Conservation (phyloP, 345 rosid genomes). For the Citrus australasica region DNA sequence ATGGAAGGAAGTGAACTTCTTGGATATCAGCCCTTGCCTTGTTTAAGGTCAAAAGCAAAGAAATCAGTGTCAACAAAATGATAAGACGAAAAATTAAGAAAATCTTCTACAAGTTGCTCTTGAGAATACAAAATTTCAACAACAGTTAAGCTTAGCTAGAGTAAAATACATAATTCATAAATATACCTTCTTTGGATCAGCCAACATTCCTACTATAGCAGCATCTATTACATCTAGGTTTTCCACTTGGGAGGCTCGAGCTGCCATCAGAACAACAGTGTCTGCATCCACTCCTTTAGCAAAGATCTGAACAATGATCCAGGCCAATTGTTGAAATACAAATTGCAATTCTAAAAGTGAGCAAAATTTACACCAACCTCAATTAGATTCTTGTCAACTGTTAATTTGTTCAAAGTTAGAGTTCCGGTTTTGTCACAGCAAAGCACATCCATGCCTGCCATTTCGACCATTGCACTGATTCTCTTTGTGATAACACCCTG, state of each 20-base stretch:
- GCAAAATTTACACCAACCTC: no score
- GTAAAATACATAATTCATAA: not conserved
- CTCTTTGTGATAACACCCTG: slow-evolving; percentile 73
- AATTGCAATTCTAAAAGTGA: slow-evolving; percentile 5
- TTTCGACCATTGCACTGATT: no score
- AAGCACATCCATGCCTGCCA: no score
- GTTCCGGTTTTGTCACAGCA: no score
- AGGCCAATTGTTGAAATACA: not conserved
- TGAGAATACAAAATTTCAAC: not conserved
- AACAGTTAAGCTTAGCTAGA: slow-evolving; percentile 15
- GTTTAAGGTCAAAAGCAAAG: slow-evolving; percentile 1
- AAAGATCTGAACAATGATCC: slow-evolving; percentile 29
- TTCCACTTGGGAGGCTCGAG: slow-evolving; percentile 58
- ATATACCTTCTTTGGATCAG: slow-evolving; percentile 59
- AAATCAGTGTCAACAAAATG: slow-evolving; percentile 2
- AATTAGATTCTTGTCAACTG: no score
- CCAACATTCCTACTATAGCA: slow-evolving; percentile 59
- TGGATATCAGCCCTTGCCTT: slow-evolving; percentile 57
- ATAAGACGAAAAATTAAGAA: not conserved
- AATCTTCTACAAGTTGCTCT: not conserved
- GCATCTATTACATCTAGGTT: slow-evolving; percentile 67
- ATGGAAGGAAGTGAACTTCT: slow-evolving; percentile 65
- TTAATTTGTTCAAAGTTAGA: no score
- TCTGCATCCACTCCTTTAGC: slow-evolving; percentile 45
- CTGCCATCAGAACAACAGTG: slow-evolving; percentile 55